Base-by-base conservation (phyloP, 495 filamentous ascomycete species). In the Penicillium arizonense region DNA sequence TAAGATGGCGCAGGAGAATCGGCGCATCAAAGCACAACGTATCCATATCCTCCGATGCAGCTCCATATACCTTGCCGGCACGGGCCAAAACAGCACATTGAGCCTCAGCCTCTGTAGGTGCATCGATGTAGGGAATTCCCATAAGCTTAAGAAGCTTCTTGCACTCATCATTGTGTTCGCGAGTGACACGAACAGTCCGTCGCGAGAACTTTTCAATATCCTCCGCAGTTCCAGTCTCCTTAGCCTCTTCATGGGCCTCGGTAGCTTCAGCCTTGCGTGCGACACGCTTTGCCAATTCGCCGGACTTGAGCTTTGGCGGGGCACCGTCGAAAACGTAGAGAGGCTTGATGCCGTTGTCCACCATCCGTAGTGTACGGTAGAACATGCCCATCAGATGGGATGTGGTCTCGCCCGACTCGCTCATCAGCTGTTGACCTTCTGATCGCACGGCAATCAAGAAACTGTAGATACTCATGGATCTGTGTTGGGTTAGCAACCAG, bases 331-430 rank as follows among this genome's bases (percentile, higher is more conserved):
- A 98, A 40, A 98, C 94, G 72, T 94, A 98, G 61, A 98, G 81
- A 0, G 94, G 94, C 64, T 97, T 98, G 73, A 98, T 97, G 47
- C 94, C 94, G 61, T 97, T 97, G 72, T 98, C 94, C 67, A 97
- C 89, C 69, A 98, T 97, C 61, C 94, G 90, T 2, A 98, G 81
- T 1, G 94, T 98, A 55, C 94, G 94, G 78, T 98, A 98, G 75
- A 98, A 98, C 87, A 98, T 91, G 58, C 94, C 94, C 93, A 97
- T 96, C 16, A 98, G 75, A 69, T 98, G 94, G 7, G 94, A 97
- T 0, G 94, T 98, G 1, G 94, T 98, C 57, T 97, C 91, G 58
- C 94, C 94, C 36, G 82, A 84, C 57, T 98, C 94, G 63, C 83
- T 91, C 81, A 85, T 97, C 52, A 98, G 83, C 71, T 96, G 91